Conservation (phyloP, 768 basidiomycete species). For the Phylloporus scabripes region DNA sequence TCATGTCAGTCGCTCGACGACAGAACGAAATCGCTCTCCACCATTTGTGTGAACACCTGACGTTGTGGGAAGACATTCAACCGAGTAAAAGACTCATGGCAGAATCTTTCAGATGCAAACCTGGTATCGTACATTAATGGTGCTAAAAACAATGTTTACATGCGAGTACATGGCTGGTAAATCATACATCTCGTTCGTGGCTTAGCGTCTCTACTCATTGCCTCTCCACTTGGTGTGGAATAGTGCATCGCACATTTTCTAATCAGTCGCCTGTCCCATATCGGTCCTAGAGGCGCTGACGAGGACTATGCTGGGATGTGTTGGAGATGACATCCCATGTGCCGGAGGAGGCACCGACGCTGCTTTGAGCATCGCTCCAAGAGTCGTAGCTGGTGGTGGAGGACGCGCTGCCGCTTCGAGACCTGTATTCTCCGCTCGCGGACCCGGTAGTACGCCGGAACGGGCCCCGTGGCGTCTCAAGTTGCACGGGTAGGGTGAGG, state of each 20-base stretch:
- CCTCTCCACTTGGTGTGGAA: background rate
- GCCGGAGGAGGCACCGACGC: slow-evolving; percentile 2
- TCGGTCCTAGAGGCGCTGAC: background rate
- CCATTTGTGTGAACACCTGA: too few relatives aligned
- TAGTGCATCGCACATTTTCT: background rate
- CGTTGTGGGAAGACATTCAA: too few relatives aligned
- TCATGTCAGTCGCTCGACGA: too few relatives aligned
- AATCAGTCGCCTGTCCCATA: background rate
- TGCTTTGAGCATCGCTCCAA: slow-evolving; percentile 28
- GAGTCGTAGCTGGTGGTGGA: slow-evolving; percentile 12
- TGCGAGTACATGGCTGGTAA: background rate
- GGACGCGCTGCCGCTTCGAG: slow-evolving; percentile 14
- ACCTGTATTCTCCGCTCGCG: background rate
- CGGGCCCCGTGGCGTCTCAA: background rate
- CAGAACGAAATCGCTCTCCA: too few relatives aligned
- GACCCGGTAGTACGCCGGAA: background rate
- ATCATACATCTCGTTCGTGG: background rate
- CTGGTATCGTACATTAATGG: slow-evolving; percentile 5
- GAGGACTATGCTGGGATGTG: background rate
- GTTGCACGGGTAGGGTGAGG: background rate
- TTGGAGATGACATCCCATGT: slow-evolving; percentile 27
- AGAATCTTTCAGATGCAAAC: too few relatives aligned
- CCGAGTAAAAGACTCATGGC: too few relatives aligned
- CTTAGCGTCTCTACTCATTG: background rate
- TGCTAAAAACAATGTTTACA: background rate